Base-by-base conservation (phyloP, 495 filamentous ascomycete genomes). In the Neurospora sp. region DNA sequence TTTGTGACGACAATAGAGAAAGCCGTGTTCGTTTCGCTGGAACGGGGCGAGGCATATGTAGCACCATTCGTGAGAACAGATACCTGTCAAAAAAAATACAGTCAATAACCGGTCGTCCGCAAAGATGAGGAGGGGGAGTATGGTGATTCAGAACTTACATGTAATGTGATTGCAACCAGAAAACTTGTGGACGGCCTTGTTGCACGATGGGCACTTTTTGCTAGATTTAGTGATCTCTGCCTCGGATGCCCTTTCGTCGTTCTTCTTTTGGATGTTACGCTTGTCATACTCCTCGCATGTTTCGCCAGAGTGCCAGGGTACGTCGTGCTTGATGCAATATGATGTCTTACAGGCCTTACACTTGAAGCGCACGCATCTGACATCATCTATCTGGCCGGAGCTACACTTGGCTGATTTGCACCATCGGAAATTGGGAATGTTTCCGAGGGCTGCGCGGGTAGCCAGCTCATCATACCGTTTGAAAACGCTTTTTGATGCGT, bases 151-250 rank as follows among this genome's bases (percentile, higher is more conserved):
- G 31, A 53, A 79, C 82, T 78, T 74, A 83, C 84, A 85, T 0
- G 79, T 83, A 20, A 87, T 83, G 73, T 87, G 83, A 41, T 88
- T 85, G 70, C 85, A 87, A 1, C 86, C 86, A 1, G 74, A 76
- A n/a, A 73, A 80, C 68, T 83, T 84, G 70, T 81, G 72, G 3
- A 85, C 78, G n/a, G 77, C 80, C 68, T 75, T 82, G 40, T 83
- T 79, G 74, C 85, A 87, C 39, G 76, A 73, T 0, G 86, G 85
- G 44, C 85, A 87, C 3, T 84, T 77, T 75, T 82, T 83, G 7
- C 81, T 77, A 4, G 75, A 79, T 53, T 81, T 79, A 61, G 78
- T 78, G 39, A 83, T 76, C 39, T 78, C 75, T n/a, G 79, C 74
- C 74, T 84, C 82, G 5, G 83, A 82, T 2, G 78, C 80, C 76